Evolutionary conservation across 208 protist genomes (phyloP).

Genomic region (Crithidia bombi): DNA sequence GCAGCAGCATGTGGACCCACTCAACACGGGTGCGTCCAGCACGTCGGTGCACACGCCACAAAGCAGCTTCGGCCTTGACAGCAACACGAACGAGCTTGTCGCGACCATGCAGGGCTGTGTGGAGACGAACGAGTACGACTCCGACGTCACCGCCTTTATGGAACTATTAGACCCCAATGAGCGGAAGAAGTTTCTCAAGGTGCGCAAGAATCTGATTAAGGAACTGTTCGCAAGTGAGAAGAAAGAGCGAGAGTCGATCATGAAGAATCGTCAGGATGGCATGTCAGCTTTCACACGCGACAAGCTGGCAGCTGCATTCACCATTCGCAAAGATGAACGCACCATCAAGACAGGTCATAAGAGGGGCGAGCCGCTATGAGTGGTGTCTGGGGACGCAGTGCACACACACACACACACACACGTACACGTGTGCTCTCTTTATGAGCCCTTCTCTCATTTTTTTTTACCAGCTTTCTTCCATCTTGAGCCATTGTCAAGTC

Average conservation of each 20-base stretch:
- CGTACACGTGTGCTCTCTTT: too few relatives aligned
- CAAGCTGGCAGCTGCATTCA: constrained; percentile 24
- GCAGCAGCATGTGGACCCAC: constrained; percentile 26
- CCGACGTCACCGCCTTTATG: constrained; percentile 22
- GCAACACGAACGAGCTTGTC: neutral
- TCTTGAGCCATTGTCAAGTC: too few relatives aligned
- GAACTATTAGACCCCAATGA: constrained; percentile 25
- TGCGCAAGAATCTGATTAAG: constrained; percentile 42
- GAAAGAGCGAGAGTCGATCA: constrained; percentile 36
- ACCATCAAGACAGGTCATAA: constrained; percentile 15
- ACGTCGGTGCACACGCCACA: neutral
- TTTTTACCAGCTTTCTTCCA: too few relatives aligned
- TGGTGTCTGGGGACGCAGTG: too few relatives aligned
- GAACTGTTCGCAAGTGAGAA: constrained; percentile 39
- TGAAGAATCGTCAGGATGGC: constrained; percentile 33
- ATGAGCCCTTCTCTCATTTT: too few relatives aligned
- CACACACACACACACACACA: too few relatives aligned
- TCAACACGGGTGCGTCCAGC: neutral
- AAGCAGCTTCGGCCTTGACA: neutral
- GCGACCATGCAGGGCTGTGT: neutral
- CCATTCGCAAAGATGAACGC: constrained; percentile 18
- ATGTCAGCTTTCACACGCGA: constrained; percentile 39
- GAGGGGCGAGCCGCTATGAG: constrained; percentile 10
- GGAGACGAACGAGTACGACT: constrained; percentile 16
- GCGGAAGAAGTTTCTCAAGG: constrained; percentile 45